Evolutionary conservation across 441 rosid species (phyloP), one percentile per base, ranked within the genome.

Genomic region (Brassica hybrid): DNA sequence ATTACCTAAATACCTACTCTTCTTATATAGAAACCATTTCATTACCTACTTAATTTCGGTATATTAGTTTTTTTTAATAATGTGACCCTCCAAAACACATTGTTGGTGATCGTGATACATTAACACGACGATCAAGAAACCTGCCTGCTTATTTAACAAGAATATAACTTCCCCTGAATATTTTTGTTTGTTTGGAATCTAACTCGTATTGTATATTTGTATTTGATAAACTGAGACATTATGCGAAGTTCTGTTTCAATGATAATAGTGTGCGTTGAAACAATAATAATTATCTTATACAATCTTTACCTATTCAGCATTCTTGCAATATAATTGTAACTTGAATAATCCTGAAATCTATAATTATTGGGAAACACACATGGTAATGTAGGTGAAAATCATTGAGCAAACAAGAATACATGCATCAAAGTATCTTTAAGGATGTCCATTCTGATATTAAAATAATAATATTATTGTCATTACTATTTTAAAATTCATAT

Each of bases 1-100:
- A 67, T 59, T 59, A 57, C 60, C 73, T 18, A 67, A 48, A 4
- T 48, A 48, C 54, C 2, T 48, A 48, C 54, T 48, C 50, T 43
- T 75, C 68, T 0, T 10, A 1, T 23, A 23, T 23, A 2, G n/a
- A 2, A 54, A 16, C 12, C n/a, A 57, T 58, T 25, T 17, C 13
- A 52, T 52, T 54, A 54, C 58, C 58, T 54, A 43, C 52, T 43
- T 43, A 54, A 16, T 54, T 54, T 54, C 58, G 58, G 58, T 16
- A 54, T 54, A 17, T 54, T 54, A 54, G 21, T 6, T 50, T 13
- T 16, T 41, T 52, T 54, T 54, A 16, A 54, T 54, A 54, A 54
- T 54, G 21, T 54, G 58, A 54, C 21, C 58, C 58, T 54, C 7
- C 58, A 54, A 54, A 54, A 54, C 58, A 54, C 21, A 54, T 54